Base-by-base conservation (phyloP, 345 rosid genomes). In the Gynandropsis gynandra region DNA sequence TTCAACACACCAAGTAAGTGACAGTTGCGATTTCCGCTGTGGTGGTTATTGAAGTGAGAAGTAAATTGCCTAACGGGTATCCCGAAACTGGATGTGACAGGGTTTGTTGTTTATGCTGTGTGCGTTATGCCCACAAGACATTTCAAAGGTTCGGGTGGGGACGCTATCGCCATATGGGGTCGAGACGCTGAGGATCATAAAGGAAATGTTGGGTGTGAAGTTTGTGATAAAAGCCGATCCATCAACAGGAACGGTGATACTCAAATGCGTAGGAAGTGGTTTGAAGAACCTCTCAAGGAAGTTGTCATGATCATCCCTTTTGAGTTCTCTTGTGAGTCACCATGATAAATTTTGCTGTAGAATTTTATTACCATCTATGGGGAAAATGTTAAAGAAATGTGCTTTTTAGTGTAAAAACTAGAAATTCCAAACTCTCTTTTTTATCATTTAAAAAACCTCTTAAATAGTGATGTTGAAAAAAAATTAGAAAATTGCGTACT, bases 121-220 rank as follows among this genome's bases (percentile, higher is more conserved):
- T 50, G 83, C 97, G 0, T 51, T 87, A 50, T 76, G 95, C 50
- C 80, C 77, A 4, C 77, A 65, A 51, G 97, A 92, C 57, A 76
- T 85, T 41, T 92, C 94, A 12, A 87, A 87, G 72, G 71, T 87
- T 60, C 83, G 90, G 8, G 94, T 88, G 0, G 97, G 98, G 42
- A 80, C 83, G 78, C 73, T 88, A 11, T 74, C 87, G 9, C 80
- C 87, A 0, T 66, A 81, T 31, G 98, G 89, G 38, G 77, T 87
- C 47, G 94, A 88, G 74, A 81, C 87, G 16, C 73, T 88, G 46
- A 75, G 89, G 64, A 67, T 75, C 64, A 69, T 87, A 49, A 69
- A 65, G 58, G 97, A 87, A 49, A 76, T 88, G 69, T 72, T 93
- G 42, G 87, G 75, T n/a, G 78, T 83, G 43, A 65, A 34, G 11